Percentiles rank a stretch among this genome's conserved stretches.
These are phyloP conservation scores for Trifolium subterraneum DNA, from an alignment of 306 rosid species.

Conservation along the genomic window DNA sequence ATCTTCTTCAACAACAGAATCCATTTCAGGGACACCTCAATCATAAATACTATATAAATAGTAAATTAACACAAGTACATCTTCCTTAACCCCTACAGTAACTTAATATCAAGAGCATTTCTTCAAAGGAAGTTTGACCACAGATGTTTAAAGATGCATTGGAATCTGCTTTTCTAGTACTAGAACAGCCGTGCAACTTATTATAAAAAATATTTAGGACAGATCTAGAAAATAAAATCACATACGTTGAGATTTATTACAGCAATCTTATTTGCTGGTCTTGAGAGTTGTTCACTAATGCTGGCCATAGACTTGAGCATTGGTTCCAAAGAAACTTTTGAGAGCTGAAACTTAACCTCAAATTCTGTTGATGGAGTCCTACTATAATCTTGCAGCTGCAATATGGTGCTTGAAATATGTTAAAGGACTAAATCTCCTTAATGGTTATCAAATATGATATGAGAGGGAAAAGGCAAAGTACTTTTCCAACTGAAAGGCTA, in stretches of 20 bases:
- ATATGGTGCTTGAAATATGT: slow-evolving; percentile 35
- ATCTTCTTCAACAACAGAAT: slow-evolving; percentile 22
- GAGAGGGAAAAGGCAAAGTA: slow-evolving; percentile 21
- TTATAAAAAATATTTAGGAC: slow-evolving; percentile 23
- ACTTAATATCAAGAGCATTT: slow-evolving; percentile 22
- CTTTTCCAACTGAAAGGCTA: slow-evolving; percentile 14
- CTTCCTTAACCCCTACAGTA: not conserved
- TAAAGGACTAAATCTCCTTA: slow-evolving; percentile 24
- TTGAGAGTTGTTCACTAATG: slow-evolving; percentile 89
- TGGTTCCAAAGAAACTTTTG: slow-evolving; percentile 86
- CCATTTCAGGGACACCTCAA: not conserved
- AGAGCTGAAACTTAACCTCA: slow-evolving; percentile 96
- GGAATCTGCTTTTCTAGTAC: slow-evolving; percentile 18
- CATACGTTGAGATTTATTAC: slow-evolving; percentile 86
- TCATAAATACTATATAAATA: slow-evolving; percentile 4
- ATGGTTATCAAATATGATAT: slow-evolving; percentile 27
- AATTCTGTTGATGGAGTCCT: slow-evolving; percentile 75
- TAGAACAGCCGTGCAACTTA: slow-evolving; percentile 11
- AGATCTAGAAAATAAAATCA: slow-evolving; percentile 26
- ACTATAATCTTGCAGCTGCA: slow-evolving; percentile 89
- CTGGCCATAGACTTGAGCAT: slow-evolving; percentile 95
- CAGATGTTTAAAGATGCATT: slow-evolving; percentile 19
- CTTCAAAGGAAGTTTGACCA: slow-evolving; percentile 23
- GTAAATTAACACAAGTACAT: slow-evolving; percentile 8
- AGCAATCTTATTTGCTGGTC: slow-evolving; percentile 94